These are phyloP conservation scores for Nannizziopsis barbatae DNA, from an alignment of 2,329 filamentous ascomycete species.

Conservation along the genomic window DNA sequence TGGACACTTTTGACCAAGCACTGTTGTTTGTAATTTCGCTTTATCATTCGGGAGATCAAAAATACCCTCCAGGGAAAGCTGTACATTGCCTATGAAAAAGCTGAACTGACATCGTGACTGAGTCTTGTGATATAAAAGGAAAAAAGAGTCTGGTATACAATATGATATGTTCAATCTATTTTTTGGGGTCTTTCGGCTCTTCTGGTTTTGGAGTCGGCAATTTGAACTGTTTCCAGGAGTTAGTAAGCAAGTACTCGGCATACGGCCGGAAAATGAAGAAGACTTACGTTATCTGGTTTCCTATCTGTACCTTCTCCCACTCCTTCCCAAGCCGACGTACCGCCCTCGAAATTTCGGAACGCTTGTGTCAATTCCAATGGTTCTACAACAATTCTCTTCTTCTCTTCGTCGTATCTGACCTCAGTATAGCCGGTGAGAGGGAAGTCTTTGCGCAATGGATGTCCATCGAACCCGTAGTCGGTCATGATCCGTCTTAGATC, in stretches of 20 bases:
- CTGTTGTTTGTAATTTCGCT: too few relatives aligned
- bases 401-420: conserved; percentile 96
- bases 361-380: conserved; percentile 95
- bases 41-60: neutral
- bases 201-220: conserved; percentile 92
- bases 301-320: conserved; percentile 61
- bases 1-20: too few relatives aligned
- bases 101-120: neutral
- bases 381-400: conserved; percentile 98
- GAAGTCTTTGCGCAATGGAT: conserved; percentile 95
- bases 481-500: conserved; percentile 98
- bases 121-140: neutral
- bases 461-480: conserved; percentile 97
- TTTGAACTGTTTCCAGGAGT: conserved; percentile 54
- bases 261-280: too few relatives aligned
- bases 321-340: conserved; percentile 60
- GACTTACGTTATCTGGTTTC: conserved; percentile 58
- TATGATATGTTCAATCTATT: conserved; percentile 44
- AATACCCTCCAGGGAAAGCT: neutral
- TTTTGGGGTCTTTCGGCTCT: conserved; percentile 83
- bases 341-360: conserved; percentile 95
- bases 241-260: too few relatives aligned
- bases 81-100: conserved; percentile 3
- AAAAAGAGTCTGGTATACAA: conserved; percentile 13
- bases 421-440: conserved; percentile 96